These are phyloP conservation scores for Fusarium brachygibbosum DNA, from an alignment of 2,329 filamentous ascomycete genomes.

Conservation along the genomic window DNA sequence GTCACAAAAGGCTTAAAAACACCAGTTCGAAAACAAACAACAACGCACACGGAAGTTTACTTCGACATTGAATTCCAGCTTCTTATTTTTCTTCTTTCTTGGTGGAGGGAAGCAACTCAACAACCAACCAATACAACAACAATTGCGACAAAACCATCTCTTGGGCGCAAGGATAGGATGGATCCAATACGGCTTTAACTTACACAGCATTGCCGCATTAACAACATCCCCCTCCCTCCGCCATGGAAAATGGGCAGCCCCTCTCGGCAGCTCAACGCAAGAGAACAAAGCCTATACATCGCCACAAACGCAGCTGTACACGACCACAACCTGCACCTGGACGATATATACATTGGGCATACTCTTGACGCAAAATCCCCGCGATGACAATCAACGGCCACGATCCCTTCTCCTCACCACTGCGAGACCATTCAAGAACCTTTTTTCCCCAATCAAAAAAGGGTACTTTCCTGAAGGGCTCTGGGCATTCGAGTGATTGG, in stretches of 20 bases:
- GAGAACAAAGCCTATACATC: constrained; percentile 24
- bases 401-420: constrained; percentile 6
- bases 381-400: constrained; percentile 10
- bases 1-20: constrained; percentile 13
- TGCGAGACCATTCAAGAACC: constrained; percentile 3
- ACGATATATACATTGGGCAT: constrained; percentile 17
- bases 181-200: constrained; percentile 21
- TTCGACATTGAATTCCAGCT: constrained; percentile 19
- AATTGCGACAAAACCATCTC: constrained; percentile 22
- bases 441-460: constrained; percentile 3
- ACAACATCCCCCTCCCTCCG: constrained; percentile 15
- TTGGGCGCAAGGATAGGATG: constrained; percentile 33
- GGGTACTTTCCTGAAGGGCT: neutral
- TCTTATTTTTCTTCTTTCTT: constrained; percentile 7
- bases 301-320: constrained; percentile 18
- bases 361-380: constrained; percentile 17
- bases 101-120: constrained; percentile 23
- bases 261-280: neutral
- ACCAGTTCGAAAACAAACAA: constrained; percentile 9
- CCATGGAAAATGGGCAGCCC: constrained; percentile 5
- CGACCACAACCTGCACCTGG: constrained; percentile 10
- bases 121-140: constrained; percentile 23
- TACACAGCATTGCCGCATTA: constrained; percentile 24
- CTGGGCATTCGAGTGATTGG: constrained; percentile 39
- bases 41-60: constrained; percentile 8